Percentiles rank a stretch among this genome's conserved stretches.
phyloP scores from a whole-genome alignment of 305 asterid species.

The Fraxinus floribunda region DNA sequence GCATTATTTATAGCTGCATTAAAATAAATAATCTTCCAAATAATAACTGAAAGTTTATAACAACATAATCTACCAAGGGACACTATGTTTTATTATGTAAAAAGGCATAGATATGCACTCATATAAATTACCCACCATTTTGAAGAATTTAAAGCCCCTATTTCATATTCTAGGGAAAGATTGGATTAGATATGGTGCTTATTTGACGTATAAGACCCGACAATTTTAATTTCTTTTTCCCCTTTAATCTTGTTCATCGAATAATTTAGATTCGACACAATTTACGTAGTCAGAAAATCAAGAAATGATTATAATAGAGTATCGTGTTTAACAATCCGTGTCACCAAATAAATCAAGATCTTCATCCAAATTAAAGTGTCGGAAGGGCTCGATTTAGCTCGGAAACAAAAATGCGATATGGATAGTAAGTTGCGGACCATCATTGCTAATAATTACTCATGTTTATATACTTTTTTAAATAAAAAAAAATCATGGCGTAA shows the following conservation, averaged over 20 bases:
- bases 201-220: background rate
- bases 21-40: slow-evolving; percentile 52
- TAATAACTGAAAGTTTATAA: slow-evolving; percentile 47
- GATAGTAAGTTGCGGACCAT: background rate
- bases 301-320: background rate
- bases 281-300: background rate
- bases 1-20: slow-evolving; percentile 32
- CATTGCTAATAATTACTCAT: background rate
- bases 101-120: slow-evolving; percentile 30
- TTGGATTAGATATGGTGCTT: background rate
- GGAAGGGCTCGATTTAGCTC: background rate
- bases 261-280: background rate
- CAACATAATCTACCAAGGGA: slow-evolving; percentile 61
- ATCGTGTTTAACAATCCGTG: background rate
- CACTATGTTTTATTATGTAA: slow-evolving; percentile 33
- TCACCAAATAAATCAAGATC: background rate
- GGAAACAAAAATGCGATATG: background rate
- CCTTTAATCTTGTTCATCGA: background rate
- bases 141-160: slow-evolving; percentile 16
- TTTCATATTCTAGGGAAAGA: background rate
- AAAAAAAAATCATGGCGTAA: slow-evolving; percentile 3
- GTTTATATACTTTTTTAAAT: background rate
- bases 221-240: too few relatives aligned
- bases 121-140: slow-evolving; percentile 41
- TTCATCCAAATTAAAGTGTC: background rate